These are phyloP conservation scores for Neurospora sp. DNA, from an alignment of 495 filamentous ascomycete genomes.

Conservation along the genomic window DNA sequence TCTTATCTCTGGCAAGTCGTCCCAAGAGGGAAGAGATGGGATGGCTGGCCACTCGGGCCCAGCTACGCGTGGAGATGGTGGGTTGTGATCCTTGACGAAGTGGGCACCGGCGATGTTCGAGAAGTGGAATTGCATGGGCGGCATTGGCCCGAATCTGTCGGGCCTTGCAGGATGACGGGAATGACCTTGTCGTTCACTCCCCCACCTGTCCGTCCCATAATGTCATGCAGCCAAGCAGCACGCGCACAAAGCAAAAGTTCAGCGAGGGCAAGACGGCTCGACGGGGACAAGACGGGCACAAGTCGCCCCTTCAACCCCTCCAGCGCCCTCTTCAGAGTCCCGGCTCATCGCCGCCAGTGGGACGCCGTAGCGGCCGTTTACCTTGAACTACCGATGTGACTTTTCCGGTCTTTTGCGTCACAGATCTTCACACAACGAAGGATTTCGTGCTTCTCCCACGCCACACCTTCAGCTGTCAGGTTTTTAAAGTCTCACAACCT, in stretches of 20 bases:
- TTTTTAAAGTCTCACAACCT: neutral
- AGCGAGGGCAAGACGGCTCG: neutral
- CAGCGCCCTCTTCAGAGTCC: neutral
- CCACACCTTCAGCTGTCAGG: neutral
- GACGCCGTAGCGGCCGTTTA: neutral
- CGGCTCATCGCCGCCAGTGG: neutral
- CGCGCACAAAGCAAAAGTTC: neutral
- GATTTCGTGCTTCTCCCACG: neutral
- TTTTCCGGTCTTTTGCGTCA: neutral
- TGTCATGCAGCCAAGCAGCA: neutral
- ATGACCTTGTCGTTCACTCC: neutral
- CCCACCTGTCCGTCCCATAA: neutral
- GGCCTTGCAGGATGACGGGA: neutral
- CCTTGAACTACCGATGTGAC: neutral
- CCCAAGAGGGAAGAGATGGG: neutral
- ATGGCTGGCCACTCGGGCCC: neutral
- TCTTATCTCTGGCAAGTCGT: slow-evolving; percentile 18
- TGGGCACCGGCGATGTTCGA: neutral
- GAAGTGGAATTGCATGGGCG: neutral
- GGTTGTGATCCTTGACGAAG: neutral
- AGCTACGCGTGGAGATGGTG: neutral
- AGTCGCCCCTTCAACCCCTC: neutral
- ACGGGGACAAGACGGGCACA: neutral
- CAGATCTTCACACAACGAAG: neutral
- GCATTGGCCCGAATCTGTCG: neutral